These are phyloP conservation scores for Trichoderma asperellum DNA, from an alignment of 2,329 filamentous ascomycete genomes.

Conservation along the genomic window DNA sequence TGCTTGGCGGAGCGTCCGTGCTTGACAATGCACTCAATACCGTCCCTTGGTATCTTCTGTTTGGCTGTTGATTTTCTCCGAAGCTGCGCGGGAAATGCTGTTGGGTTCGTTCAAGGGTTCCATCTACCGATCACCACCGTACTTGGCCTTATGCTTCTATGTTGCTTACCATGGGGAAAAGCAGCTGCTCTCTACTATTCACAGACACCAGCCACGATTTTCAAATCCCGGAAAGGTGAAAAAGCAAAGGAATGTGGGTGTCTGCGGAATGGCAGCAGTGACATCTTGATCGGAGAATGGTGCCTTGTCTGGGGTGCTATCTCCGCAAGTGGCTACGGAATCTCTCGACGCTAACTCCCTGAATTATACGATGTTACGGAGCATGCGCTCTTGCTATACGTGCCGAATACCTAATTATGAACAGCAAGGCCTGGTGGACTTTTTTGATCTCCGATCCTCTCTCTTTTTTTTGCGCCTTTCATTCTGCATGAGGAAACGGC, in stretches of 20 bases:
- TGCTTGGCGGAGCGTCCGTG: neutral
- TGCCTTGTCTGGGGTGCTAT: slow-evolving; percentile 1
- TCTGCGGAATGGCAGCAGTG: neutral
- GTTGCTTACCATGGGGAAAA: neutral
- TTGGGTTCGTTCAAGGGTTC: neutral
- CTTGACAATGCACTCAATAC: neutral
- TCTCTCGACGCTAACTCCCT: neutral
- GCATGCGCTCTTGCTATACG: neutral
- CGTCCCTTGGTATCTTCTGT: neutral
- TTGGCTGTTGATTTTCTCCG: neutral
- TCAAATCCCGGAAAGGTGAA: neutral
- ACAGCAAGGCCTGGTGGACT: neutral
- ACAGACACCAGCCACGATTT: neutral
- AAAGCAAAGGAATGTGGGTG: neutral
- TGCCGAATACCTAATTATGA: neutral
- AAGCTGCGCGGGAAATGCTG: neutral
- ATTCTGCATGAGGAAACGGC: no score
- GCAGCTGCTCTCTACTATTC: neutral
- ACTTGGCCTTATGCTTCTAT: neutral
- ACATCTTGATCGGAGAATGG: slow-evolving; percentile 4
- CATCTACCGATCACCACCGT: neutral
- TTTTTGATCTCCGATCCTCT: neutral
- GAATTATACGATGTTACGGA: neutral
- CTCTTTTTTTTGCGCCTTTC: neutral
- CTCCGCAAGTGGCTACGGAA: neutral